phyloP scores from a whole-genome alignment of 1,284 basidiomycete genomes.

The Phylloporus sp. region DNA sequence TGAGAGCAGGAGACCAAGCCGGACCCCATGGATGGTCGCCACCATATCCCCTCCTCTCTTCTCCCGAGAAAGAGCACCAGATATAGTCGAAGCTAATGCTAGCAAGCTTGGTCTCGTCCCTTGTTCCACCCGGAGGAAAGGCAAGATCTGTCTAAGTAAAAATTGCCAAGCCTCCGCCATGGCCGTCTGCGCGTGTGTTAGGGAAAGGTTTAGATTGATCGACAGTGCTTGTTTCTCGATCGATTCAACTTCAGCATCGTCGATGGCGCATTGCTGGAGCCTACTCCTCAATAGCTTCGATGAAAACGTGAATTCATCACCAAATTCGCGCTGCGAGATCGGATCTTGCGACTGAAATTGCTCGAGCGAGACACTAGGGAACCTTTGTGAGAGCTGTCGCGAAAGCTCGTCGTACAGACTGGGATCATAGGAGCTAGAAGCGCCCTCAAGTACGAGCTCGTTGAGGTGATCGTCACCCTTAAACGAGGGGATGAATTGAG shows the following conservation, averaged over 20 bases:
- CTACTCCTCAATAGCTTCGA: slow-evolving; percentile 54
- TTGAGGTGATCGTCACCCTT: slow-evolving; percentile 61
- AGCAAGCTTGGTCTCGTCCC: slow-evolving; percentile 61
- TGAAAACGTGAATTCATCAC: slow-evolving; percentile 80
- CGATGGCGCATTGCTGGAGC: slow-evolving; percentile 51
- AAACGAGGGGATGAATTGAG: slow-evolving; percentile 57
- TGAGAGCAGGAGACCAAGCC: slow-evolving; percentile 75
- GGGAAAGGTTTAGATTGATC: slow-evolving; percentile 85
- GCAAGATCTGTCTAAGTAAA: slow-evolving; percentile 66
- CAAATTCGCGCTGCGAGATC: slow-evolving; percentile 74
- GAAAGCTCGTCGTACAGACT: slow-evolving; percentile 62
- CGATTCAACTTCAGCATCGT: slow-evolving; percentile 46
- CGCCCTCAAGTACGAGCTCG: slow-evolving; percentile 69
- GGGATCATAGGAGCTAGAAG: slow-evolving; percentile 72
- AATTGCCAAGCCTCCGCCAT: slow-evolving; percentile 82
- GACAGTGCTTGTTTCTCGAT: slow-evolving; percentile 59
- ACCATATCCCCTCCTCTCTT: slow-evolving; percentile 83
- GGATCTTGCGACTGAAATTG: slow-evolving; percentile 70
- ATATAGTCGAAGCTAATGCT: slow-evolving; percentile 64
- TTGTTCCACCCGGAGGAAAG: slow-evolving; percentile 64
- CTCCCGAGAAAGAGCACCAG: slow-evolving; percentile 71
- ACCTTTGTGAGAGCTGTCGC: slow-evolving; percentile 48
- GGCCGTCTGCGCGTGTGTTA: slow-evolving; percentile 78
- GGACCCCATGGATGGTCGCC: slow-evolving; percentile 78
- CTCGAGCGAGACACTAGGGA: slow-evolving; percentile 60